Evolutionary conservation across 1,139 yeast genomes (phyloP), one percentile per base, ranked within the genome.

Genomic region (Pichia sp.): DNA sequence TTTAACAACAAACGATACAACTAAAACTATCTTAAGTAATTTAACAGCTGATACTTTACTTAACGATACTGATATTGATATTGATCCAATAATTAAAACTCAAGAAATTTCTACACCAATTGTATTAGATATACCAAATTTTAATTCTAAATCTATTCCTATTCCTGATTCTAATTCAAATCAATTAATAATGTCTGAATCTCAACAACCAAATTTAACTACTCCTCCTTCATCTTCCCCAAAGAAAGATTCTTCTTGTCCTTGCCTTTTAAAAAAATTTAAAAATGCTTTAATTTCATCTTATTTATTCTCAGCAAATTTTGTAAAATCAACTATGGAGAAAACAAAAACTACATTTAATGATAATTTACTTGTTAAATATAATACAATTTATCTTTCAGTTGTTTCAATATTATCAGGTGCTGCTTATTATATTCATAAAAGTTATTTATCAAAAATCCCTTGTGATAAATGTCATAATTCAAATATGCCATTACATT

Each of bases 361-460:
- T 5, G 45, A 43, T 32, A 34, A 53, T 25, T 53, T 50, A 25
- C 35, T 49, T 11, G 28, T 42, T 8, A 34, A 50, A 4, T 53
- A 51, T 26, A 48, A 53, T 43, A 29, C 42, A 9, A 7, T 48
- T 3, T 53, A 49, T 27, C 29, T 53, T 7, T 32, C 49, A 4
- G 3, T 38, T 7, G 42, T 44, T 9, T 39, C 49, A 29, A 18
- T 35, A 9, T 7, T 46, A 11, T 50, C 48, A 18, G 35, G 46
- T n/a, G 44, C 44, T 8, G 50, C 47, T 9, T 43, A 42, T 28
- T 34, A 35, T 8, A 46, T 42, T 36, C 53, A 53, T 31, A 45
- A 49, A 26, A 28, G 40, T 7, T 38, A 34, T 10, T 26, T 50
- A 10, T 18, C 45, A 1, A 33, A 40, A 5, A 48, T 48, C 34